Conservation (phyloP, 148 eudicot species). For the Arbutus unedo region DNA sequence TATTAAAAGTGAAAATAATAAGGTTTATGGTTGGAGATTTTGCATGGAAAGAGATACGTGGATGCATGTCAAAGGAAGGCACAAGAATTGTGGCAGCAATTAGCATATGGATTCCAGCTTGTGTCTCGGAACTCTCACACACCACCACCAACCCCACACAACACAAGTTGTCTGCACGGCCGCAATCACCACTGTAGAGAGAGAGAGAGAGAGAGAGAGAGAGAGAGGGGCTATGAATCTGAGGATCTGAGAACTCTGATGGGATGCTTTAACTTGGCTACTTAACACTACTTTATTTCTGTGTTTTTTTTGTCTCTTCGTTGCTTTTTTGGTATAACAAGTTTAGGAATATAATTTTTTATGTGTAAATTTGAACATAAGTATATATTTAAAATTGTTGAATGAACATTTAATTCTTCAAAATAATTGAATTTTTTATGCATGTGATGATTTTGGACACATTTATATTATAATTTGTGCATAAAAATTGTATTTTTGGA, state of each 20-base stretch:
- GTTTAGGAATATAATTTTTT: too few species aligned
- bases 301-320: not conserved
- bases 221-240: not conserved
- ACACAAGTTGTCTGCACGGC: not conserved
- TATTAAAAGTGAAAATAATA: not conserved
- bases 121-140: conserved; percentile 6
- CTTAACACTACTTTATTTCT: not conserved
- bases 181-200: not conserved
- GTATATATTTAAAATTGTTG: too few species aligned
- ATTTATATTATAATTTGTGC: too few species aligned
- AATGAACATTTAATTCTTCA: too few species aligned
- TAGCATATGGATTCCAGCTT: conserved; percentile 6
- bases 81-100: conserved; percentile 1
- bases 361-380: too few species aligned
- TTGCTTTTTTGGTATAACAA: not conserved
- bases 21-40: not conserved
- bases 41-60: conserved; percentile 9
- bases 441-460: too few species aligned
- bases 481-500: too few species aligned
- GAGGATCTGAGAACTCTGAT: not conserved
- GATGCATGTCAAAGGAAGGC: not conserved
- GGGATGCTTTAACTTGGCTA: not conserved
- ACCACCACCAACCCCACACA: not conserved
- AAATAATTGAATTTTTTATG: too few species aligned
- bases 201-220: conserved; percentile 5